A percentile compares a stretch with the other conserved stretches of the same genome.
Conservation (phyloP, 2,329 filamentous ascomycete species). For the Scorias spongiosa region DNA sequence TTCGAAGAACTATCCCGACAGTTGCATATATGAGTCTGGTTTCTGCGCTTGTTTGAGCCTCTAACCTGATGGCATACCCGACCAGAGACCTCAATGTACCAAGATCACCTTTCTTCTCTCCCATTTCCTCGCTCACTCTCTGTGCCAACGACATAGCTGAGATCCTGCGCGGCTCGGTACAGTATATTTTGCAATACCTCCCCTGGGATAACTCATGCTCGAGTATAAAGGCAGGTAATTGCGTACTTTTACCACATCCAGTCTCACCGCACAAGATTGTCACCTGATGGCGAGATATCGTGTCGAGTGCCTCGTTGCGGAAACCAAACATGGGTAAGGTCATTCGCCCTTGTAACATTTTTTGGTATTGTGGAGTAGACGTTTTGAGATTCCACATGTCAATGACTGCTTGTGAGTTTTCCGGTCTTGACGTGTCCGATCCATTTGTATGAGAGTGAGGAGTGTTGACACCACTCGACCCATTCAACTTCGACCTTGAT, state of each 20-base stretch:
- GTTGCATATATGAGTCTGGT: slow-evolving; percentile 83
- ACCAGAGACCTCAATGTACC: slow-evolving; percentile 74
- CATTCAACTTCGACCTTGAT: slow-evolving; percentile 39
- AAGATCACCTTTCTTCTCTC: slow-evolving; percentile 66
- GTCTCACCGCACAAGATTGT: slow-evolving; percentile 95
- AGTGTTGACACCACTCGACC: slow-evolving; percentile 18
- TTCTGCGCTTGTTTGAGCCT: slow-evolving; percentile 68
- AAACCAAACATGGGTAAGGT: slow-evolving; percentile 85
- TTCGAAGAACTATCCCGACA: slow-evolving; percentile 85
- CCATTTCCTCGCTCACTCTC: slow-evolving; percentile 86
- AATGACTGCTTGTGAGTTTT: slow-evolving; percentile 27
- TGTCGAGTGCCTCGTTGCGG: slow-evolving; percentile 57
- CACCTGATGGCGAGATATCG: slow-evolving; percentile 67
- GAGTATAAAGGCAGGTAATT: slow-evolving; percentile 85
- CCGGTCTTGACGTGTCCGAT: slow-evolving; percentile 1
- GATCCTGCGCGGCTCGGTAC: slow-evolving; percentile 87
- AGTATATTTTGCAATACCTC: slow-evolving; percentile 78
- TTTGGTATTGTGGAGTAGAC: slow-evolving; percentile 45
- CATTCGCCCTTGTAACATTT: slow-evolving; percentile 64
- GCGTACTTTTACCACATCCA: slow-evolving; percentile 92
- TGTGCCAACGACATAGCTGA: slow-evolving; percentile 89
- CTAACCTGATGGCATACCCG: slow-evolving; percentile 85
- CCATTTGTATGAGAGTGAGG: slow-evolving; percentile 13
- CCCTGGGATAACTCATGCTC: slow-evolving; percentile 76
- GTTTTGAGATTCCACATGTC: slow-evolving; percentile 38